Evolutionary conservation across 768 basidiomycete species (phyloP).

Genomic region (Kwoniella europaea): DNA sequence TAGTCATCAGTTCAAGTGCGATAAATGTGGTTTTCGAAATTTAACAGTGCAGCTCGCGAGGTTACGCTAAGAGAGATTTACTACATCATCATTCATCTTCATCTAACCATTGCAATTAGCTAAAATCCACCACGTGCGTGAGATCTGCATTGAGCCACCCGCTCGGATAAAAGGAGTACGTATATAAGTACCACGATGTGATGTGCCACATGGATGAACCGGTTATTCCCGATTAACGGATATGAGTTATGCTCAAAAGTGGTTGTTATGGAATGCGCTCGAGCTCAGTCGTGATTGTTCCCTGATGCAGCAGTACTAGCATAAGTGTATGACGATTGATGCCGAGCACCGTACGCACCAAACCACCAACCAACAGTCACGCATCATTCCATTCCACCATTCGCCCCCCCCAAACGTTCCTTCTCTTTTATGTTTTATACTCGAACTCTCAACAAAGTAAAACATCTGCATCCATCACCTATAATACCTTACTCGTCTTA

Average conservation of each 20-base stretch:
- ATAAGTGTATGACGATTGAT: not conserved
- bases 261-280: constrained; percentile 1
- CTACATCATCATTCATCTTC: not conserved
- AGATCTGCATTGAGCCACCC: not conserved
- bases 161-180: not conserved
- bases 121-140: not conserved
- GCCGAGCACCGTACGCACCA: not conserved
- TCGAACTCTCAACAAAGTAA: not conserved
- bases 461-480: not conserved
- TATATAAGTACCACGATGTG: not conserved
- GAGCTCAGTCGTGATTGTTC: not conserved
- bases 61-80: not conserved
- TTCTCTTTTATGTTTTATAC: not conserved
- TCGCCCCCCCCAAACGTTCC: constrained; percentile 8
- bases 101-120: not conserved
- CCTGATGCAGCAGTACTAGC: not conserved
- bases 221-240: constrained; percentile 14
- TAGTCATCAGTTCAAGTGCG: no score
- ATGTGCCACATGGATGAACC: constrained; percentile 3
- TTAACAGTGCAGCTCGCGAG: not conserved
- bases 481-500: constrained; percentile 10
- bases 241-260: not conserved
- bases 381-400: constrained; percentile 4
- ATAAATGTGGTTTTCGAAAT: no score
- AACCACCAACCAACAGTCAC: not conserved